Conservation (phyloP, 306 rosid genomes). For the Clitoria ternatea region DNA sequence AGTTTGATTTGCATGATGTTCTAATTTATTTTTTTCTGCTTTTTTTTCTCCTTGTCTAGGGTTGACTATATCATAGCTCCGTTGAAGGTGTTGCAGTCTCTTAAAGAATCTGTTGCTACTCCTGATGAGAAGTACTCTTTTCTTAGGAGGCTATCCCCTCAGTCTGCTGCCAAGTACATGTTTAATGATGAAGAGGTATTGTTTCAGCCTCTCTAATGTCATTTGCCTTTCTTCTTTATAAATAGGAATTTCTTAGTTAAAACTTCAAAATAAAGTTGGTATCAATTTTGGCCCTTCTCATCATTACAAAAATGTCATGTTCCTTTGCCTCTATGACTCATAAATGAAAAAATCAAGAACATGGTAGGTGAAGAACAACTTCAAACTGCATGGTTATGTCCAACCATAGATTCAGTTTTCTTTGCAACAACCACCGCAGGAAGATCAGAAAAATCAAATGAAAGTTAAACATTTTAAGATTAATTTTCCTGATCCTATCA, state of each 20-base stretch:
- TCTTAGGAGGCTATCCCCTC: conserved; percentile 77
- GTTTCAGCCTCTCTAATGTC: conserved; percentile 21
- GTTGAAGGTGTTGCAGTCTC: conserved; percentile 87
- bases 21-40: conserved; percentile 1
- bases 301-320: conserved; percentile 5
- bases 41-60: conserved; percentile 41
- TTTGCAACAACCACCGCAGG: too few species aligned
- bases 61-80: conserved; percentile 97
- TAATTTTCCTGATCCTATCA: too few species aligned
- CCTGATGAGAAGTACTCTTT: conserved; percentile 86
- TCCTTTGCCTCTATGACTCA: not conserved
- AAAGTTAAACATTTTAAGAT: too few species aligned
- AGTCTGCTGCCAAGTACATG: conserved; percentile 59
- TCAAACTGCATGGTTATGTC: not conserved
- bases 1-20: conserved; percentile 13
- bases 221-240: not conserved
- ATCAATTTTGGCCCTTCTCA: not conserved
- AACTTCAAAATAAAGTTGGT: not conserved
- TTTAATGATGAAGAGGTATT: conserved; percentile 80
- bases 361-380: not conserved
- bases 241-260: conserved; percentile 7
- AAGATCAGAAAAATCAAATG: not conserved
- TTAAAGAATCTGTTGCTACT: conserved; percentile 68
- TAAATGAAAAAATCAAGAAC: conserved; percentile 2
- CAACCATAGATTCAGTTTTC: not conserved